Base-by-base conservation (phyloP, 108 stramenopile species). In the Cyclotella distinguenda region DNA sequence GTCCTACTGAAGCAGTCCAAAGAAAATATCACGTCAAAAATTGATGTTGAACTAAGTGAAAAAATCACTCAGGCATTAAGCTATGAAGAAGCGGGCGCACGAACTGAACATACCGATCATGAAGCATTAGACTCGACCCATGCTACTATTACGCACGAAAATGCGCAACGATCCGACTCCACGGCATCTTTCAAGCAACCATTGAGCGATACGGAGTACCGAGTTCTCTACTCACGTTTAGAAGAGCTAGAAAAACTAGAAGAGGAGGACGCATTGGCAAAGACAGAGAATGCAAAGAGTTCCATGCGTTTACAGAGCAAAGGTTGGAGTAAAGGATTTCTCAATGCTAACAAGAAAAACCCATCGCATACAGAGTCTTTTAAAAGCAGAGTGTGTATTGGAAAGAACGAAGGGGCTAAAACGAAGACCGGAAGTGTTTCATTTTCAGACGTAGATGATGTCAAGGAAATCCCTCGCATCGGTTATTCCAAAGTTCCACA, bases 271-370 rank as follows among this genome's bases (percentile, higher is more conserved):
- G 27, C 47, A 22, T 49, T 26, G 45, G 35, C 51, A 19, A 73
- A 65, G 31, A 50, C 11, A 8, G 45, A 36, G 22, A 65, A 56
- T 60, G 47, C 16, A 5, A 59, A 57, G 10, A 46, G 54, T 57
- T 64, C 68, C 0, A 60, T 45, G 23, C 55, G 50, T 21, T 48
- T 47, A 47, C 50, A 60, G 35, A 64, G 69, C 12, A 58, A 61
- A 25, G 77, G 68, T 18, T 78, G 77, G 77, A 66, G 69, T 13
- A 64, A 52, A 46, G 77, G 77, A 40, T 78, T 78, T 42, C 28
- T 78, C 22, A 61, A 51, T 40, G 3, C 63, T 3, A 59, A 43
- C 19, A 43, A 3, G 27, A 18, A 6, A 27, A 35, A 18, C 3
- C 33, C 34, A 55, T 6, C 26, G 28, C 10, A 35, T 55, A 1